Evolutionary conservation across 371 early-diverging fungal genomes (phyloP).

Genomic region (Mortierella sp.): DNA sequence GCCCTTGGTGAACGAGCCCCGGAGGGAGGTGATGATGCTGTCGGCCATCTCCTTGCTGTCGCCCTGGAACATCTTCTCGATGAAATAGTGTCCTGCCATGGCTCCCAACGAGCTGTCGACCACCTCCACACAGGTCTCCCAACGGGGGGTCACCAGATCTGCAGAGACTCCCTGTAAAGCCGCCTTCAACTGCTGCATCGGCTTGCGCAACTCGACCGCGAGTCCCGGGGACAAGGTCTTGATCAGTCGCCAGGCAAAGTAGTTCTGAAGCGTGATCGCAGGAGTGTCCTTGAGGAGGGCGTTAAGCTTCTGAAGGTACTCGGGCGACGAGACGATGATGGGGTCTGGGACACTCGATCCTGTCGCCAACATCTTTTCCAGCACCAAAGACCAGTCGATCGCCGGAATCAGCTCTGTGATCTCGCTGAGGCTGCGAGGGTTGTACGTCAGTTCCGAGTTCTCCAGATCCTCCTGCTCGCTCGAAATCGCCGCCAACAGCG

Average conservation of each 20-base stretch:
- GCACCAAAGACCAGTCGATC: constrained; percentile 64
- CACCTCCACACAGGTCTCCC: constrained; percentile 52
- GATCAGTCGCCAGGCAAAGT: constrained; percentile 65
- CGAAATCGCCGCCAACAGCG: constrained; percentile 61
- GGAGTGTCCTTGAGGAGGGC: constrained; percentile 56
- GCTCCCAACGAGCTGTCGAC: constrained; percentile 31
- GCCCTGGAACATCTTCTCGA: constrained; percentile 47
- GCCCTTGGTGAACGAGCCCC: constrained; percentile 58
- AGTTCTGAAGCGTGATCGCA: constrained; percentile 59
- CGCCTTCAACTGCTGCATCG: constrained; percentile 36
- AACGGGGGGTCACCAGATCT: constrained; percentile 38
- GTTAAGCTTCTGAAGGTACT: constrained; percentile 61
- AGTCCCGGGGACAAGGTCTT: constrained; percentile 47
- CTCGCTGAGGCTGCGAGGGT: constrained; percentile 61
- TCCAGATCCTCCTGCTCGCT: constrained; percentile 62
- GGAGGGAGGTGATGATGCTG: constrained; percentile 60
- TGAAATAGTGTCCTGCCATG: constrained; percentile 53
- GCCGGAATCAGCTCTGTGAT: constrained; percentile 58
- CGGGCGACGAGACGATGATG: constrained; percentile 63
- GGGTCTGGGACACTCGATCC: constrained; percentile 52
- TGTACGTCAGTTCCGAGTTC: constrained; percentile 68
- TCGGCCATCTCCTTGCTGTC: constrained; percentile 61
- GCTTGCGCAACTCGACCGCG: constrained; percentile 57
- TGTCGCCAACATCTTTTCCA: constrained; percentile 52
- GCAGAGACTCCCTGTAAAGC: constrained; percentile 41